Conservation (phyloP, 345 rosid genomes). For the Iberis pinnata region DNA sequence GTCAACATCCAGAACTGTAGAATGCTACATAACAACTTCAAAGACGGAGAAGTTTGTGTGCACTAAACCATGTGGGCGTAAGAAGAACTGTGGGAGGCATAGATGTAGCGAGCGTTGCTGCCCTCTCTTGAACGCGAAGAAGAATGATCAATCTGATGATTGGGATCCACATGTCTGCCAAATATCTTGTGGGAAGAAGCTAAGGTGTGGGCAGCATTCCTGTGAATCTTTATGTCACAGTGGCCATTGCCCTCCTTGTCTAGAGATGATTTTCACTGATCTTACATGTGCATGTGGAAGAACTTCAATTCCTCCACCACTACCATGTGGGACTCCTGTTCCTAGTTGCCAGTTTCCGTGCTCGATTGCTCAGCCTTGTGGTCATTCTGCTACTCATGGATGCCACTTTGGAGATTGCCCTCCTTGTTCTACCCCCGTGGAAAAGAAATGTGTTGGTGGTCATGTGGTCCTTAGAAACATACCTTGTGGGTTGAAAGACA, state of each 20-base stretch:
- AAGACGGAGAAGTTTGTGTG: conserved; percentile 57
- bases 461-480: conserved; percentile 92
- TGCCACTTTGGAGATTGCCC: conserved; percentile 98
- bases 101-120: conserved; percentile 93
- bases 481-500: conserved; percentile 90
- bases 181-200: conserved; percentile 81
- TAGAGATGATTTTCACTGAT: conserved; percentile 79
- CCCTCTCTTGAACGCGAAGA: conserved; percentile 50
- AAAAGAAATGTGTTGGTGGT: conserved; percentile 88
- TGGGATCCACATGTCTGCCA: conserved; percentile 93
- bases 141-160: conserved; percentile 38
- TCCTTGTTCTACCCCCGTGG: conserved; percentile 83
- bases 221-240: conserved; percentile 87
- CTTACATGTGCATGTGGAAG: conserved; percentile 88
- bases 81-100: conserved; percentile 91
- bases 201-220: conserved; percentile 84
- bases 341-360: conserved; percentile 90
- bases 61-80: conserved; percentile 69
- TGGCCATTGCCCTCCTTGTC: conserved; percentile 96
- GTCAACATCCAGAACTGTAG: conserved; percentile 60
- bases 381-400: conserved; percentile 83
- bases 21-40: conserved; percentile 54
- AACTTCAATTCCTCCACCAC: conserved; percentile 90
- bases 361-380: conserved; percentile 70
- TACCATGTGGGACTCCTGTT: conserved; percentile 83